Base-by-base conservation (phyloP, 2,329 filamentous ascomycete genomes). In the Exophiala aquamarina region DNA sequence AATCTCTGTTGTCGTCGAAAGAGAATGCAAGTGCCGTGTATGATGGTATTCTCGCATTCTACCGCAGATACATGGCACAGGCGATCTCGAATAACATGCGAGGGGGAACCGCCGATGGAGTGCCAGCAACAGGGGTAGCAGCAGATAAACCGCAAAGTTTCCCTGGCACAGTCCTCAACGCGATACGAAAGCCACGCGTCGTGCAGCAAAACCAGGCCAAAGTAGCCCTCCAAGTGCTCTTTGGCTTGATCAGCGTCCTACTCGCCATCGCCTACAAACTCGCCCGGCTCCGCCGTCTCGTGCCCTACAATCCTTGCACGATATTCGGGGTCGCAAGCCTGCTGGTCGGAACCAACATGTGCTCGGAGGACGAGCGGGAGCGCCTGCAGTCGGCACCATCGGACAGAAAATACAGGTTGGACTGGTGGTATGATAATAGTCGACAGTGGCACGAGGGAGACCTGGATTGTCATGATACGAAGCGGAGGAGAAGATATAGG, bases 61-160 rank as follows among this genome's bases (percentile, higher is more conserved):
- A 59, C 35, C 45, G 55, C 2, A 29, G 52, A 2, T 59, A 59
- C 44, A 59, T 59, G 57, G 57, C 57, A 7, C 55, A 57, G 32
- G 57, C 50, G 3, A 56, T 59, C 15, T 52, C 50, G 3, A 20
- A 2, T 3, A 57, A 54, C 8, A 56, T 59, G 52, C 45, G 57
- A 4, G 39, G 47, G 2, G 32, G n/a, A n/a, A n/a, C n/a, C n/a
- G n/a, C n/a, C n/a, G n/a, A n/a, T n/a, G n/a, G n/a, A n/a, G 23
- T 26, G 6, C 23, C 23, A 26, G 23, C 23, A 26, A 26, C 23
- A 11, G 23, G 6, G 11, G 11, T 11, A 26, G 23, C 23, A 26
- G n/a, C 26, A 9, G 29, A 18, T 11, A 13, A 17, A 18, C 6
- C 15, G 11, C 14, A 11, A 20, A 10, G 9, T 13, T 13, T 26